Conservation (phyloP, 768 basidiomycete species). For the Rhodotorula diobovata region DNA sequence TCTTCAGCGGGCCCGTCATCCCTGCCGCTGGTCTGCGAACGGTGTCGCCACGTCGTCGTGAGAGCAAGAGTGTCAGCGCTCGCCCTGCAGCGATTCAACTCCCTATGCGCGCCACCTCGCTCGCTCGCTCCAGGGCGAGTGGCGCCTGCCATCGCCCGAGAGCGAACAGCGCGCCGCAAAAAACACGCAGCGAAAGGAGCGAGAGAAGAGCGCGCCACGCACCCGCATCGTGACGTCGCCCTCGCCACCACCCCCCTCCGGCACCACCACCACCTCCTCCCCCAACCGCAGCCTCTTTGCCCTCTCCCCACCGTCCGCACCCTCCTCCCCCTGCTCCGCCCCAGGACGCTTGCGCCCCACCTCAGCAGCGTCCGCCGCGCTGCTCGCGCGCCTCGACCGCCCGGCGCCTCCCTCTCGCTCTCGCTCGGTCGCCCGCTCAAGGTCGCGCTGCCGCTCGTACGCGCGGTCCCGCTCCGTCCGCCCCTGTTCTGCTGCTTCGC, state of each 20-base stretch:
- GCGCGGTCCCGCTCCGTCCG: conserved; percentile 17
- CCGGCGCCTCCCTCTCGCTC: conserved; percentile 4
- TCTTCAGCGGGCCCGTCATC: neutral
- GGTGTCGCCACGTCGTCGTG: no score
- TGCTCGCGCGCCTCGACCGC: conserved; percentile 7
- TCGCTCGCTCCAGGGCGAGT: no score
- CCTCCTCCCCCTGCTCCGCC: conserved; percentile 20
- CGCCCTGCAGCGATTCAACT: neutral
- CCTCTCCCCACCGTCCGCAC: neutral
- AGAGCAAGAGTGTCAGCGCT: neutral
- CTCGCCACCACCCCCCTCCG: no score
- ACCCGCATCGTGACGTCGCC: neutral
- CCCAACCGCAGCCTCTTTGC: neutral
- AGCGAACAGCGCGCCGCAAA: no score
- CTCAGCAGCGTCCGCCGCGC: neutral
- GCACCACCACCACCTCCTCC: neutral
- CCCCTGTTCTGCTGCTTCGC: conserved; percentile 26
- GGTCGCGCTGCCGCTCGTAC: conserved; percentile 9
- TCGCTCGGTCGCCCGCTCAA: no score
- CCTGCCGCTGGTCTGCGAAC: neutral
- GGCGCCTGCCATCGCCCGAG: no score
- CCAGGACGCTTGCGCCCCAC: conserved; percentile 3
- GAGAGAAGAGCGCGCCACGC: neutral
- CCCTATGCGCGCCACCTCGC: no score
- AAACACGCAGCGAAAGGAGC: neutral